These are phyloP conservation scores for Salix viminalis DNA, from an alignment of 345 rosid genomes.

Conservation along the genomic window DNA sequence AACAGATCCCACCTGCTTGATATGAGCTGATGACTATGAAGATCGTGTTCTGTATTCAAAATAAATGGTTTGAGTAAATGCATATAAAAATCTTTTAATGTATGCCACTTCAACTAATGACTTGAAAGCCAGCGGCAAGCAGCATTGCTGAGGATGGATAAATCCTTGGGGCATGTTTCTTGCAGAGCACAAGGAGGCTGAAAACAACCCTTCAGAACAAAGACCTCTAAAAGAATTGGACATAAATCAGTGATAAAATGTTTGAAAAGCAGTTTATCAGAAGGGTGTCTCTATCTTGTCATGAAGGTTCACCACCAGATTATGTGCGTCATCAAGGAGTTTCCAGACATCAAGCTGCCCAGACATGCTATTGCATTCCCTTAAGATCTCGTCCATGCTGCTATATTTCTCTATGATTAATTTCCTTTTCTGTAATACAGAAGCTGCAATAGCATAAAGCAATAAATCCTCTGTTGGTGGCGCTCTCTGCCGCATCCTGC, in stretches of 20 bases:
- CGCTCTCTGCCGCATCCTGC: conserved; percentile 67
- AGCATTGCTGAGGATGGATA: background rate
- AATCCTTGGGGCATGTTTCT: background rate
- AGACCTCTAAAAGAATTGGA: background rate
- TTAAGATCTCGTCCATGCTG: conserved; percentile 90
- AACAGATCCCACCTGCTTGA: background rate
- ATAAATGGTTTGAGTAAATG: background rate
- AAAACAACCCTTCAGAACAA: background rate
- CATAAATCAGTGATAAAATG: conserved; percentile 6
- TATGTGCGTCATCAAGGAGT: conserved; percentile 88
- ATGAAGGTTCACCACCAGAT: conserved; percentile 78
- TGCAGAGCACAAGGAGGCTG: conserved; percentile 4
- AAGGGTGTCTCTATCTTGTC: conserved; percentile 58
- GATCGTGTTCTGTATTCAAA: background rate
- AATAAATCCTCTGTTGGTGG: conserved; percentile 90
- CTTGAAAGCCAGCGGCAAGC: background rate
- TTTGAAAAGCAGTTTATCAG: conserved; percentile 3
- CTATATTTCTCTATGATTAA: conserved; percentile 75
- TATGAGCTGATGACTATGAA: background rate
- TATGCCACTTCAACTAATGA: background rate
- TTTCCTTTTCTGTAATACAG: conserved; percentile 87
- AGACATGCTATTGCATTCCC: conserved; percentile 87
- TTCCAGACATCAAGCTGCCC: conserved; percentile 97
- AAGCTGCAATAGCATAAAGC: conserved; percentile 84
- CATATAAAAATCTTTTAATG: background rate